phyloP scores from a whole-genome alignment of 768 basidiomycete genomes.

The Auricularia auricula-judae region DNA sequence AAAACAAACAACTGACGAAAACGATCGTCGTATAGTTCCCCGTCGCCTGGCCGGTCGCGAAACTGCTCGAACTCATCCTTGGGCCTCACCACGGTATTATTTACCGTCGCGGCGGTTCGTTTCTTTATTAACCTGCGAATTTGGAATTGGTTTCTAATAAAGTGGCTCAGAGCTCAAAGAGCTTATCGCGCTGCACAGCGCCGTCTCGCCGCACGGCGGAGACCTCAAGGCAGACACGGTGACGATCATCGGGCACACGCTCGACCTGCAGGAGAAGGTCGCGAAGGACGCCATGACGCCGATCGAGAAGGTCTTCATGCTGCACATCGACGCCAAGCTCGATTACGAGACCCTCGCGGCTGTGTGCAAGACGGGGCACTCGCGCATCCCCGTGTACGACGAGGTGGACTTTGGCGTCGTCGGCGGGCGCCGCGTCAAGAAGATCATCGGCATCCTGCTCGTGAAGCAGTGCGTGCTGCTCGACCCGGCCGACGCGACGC shows the following conservation, averaged over 20 bases:
- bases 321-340: constrained; percentile 72
- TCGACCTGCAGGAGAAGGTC: constrained; percentile 79
- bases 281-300: constrained; percentile 42
- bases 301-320: constrained; percentile 62
- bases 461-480: constrained; percentile 84
- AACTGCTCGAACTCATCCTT: constrained; percentile 63
- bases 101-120: constrained; percentile 58
- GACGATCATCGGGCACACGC: constrained; percentile 78
- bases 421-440: constrained; percentile 32
- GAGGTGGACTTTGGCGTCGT: constrained; percentile 39
- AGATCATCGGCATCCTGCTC: constrained; percentile 75
- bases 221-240: constrained; percentile 82
- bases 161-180: constrained; percentile 61
- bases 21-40: constrained; percentile 35
- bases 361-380: constrained; percentile 72
- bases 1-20: neutral
- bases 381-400: constrained; percentile 74
- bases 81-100: constrained; percentile 87
- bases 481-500: constrained; percentile 75
- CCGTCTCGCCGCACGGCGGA: constrained; percentile 58
- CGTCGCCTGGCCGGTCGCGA: constrained; percentile 79
- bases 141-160: neutral
- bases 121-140: neutral
- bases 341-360: constrained; percentile 70
- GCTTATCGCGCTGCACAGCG: constrained; percentile 80